Evolutionary conservation across 192 early-diverging fungal species (phyloP).

Genomic region (Chytriomyces sp.): DNA sequence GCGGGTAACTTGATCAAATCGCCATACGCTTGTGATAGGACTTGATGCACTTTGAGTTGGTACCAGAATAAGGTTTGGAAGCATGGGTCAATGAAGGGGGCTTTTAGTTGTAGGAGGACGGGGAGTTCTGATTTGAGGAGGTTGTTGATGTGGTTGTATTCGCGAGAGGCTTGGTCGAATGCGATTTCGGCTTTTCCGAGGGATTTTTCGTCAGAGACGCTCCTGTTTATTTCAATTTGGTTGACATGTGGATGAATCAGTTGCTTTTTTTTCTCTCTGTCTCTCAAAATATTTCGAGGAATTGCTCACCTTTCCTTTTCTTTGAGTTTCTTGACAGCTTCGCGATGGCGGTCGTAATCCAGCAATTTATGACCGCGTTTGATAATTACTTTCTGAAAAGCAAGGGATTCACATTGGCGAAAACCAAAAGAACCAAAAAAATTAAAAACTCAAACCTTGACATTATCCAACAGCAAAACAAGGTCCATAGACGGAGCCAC

Average conservation of each 20-base stretch:
- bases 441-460: slow-evolving; percentile 51
- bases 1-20: slow-evolving; percentile 8
- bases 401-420: neutral
- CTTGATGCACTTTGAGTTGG: slow-evolving; percentile 78
- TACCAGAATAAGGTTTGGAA: slow-evolving; percentile 83
- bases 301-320: slow-evolving; percentile 42
- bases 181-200: slow-evolving; percentile 65
- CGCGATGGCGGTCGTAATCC: slow-evolving; percentile 88
- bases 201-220: slow-evolving; percentile 51
- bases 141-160: slow-evolving; percentile 85
- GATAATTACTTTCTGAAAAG: slow-evolving; percentile 67
- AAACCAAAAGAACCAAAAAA: neutral
- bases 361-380: slow-evolving; percentile 92
- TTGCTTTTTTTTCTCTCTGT: neutral
- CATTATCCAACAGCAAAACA: slow-evolving; percentile 72
- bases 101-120: slow-evolving; percentile 72
- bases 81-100: slow-evolving; percentile 85
- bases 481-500: slow-evolving; percentile 82
- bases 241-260: neutral
- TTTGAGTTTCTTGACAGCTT: slow-evolving; percentile 74
- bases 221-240: slow-evolving; percentile 34
- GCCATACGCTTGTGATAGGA: slow-evolving; percentile 44
- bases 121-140: slow-evolving; percentile 82
- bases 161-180: slow-evolving; percentile 79
- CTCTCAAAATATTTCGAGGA: neutral